Conservation (phyloP, 805 yeast genomes). For the Candida sonorensis region DNA sequence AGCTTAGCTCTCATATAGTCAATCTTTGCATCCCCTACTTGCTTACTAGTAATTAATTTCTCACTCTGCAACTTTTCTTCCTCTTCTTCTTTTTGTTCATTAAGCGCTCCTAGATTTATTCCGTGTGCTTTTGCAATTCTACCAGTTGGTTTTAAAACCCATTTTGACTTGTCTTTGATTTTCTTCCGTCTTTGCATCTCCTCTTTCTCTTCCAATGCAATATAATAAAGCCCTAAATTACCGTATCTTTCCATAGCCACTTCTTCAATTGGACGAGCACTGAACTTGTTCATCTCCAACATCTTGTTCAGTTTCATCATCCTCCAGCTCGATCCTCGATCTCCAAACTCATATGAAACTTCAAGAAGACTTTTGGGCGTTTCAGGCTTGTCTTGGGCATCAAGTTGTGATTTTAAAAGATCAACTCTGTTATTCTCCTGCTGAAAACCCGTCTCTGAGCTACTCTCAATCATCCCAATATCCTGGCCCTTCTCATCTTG, state of each 20-base stretch:
- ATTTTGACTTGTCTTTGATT: conserved; percentile 6
- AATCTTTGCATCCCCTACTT: conserved; percentile 27
- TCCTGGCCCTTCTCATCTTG: too few relatives aligned
- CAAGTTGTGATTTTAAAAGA: too few relatives aligned
- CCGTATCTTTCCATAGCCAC: conserved; percentile 26
- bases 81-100: not conserved
- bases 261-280: conserved; percentile 14
- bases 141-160: conserved; percentile 23
- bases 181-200: conserved; percentile 21
- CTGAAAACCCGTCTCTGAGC: too few relatives aligned
- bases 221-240: conserved; percentile 19
- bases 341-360: conserved; percentile 31
- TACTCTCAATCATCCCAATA: too few relatives aligned
- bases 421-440: too few relatives aligned
- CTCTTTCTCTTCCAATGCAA: conserved; percentile 27
- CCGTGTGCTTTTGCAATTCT: conserved; percentile 15
- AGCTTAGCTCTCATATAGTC: conserved; percentile 29
- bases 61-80: conserved; percentile 1
- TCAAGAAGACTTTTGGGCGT: conserved; percentile 2
- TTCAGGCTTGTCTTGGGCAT: not conserved
- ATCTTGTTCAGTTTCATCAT: conserved; percentile 28
- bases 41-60: conserved; percentile 2
- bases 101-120: too few relatives aligned
- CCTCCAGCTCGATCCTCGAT: conserved; percentile 32
- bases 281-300: conserved; percentile 14